Evolutionary conservation across 1,284 basidiomycete genomes (phyloP).

Genomic region (Trametes sp.): DNA sequence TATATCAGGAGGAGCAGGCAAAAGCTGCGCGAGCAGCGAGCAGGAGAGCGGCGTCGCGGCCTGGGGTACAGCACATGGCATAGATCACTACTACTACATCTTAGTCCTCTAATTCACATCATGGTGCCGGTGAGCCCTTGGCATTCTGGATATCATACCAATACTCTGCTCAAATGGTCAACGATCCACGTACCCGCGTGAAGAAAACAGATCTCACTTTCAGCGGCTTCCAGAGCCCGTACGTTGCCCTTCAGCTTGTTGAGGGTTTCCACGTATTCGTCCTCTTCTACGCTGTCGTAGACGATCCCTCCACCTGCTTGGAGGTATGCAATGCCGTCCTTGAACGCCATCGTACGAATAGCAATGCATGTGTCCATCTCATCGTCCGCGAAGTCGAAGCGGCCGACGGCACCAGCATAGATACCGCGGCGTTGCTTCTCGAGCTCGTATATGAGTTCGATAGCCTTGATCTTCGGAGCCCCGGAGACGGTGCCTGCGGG

Average conservation of each 20-base stretch:
- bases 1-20: conserved; percentile 40
- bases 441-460: conserved; percentile 89
- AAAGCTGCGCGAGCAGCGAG: conserved; percentile 19
- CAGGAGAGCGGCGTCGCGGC: conserved; percentile 14
- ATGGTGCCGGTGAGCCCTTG: conserved; percentile 38
- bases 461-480: conserved; percentile 98
- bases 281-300: conserved; percentile 96
- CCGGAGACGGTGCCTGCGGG: conserved; percentile 99
- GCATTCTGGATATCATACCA: conserved; percentile 70
- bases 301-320: conserved; percentile 99
- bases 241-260: conserved; percentile 95
- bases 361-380: conserved; percentile 99
- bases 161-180: conserved; percentile 55
- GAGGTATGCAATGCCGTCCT: conserved; percentile 90
- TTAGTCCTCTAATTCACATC: conserved; percentile 31
- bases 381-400: conserved; percentile 95
- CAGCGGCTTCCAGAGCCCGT: conserved; percentile 87
- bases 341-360: conserved; percentile 98
- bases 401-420: conserved; percentile 97
- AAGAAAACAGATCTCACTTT: conserved; percentile 59
- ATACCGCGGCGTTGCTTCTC: conserved; percentile 94
- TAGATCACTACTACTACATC: conserved; percentile 28
- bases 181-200: not conserved
- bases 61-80: conserved; percentile 13
- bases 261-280: conserved; percentile 95